Conservation (phyloP, 108 stramenopile species). For the Skeletonema tropicum region DNA sequence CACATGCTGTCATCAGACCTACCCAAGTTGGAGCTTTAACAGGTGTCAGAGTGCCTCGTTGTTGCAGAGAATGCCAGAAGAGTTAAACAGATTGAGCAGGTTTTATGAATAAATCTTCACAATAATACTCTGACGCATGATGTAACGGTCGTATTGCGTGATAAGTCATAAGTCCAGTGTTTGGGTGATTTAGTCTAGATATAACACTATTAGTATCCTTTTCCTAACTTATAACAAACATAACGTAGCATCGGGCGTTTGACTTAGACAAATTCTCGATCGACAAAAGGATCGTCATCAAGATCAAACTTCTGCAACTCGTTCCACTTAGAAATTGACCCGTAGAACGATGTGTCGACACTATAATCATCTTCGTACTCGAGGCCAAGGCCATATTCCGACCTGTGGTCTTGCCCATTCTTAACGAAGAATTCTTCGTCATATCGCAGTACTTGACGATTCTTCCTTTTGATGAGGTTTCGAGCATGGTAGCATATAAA, state of each 20-base stretch:
- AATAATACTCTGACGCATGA: too few relatives aligned
- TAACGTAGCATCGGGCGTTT: not conserved
- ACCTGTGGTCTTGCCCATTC: not conserved
- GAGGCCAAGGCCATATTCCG: constrained; percentile 2
- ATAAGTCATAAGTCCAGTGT: too few relatives aligned
- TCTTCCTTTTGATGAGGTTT: constrained; percentile 2
- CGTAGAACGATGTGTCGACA: constrained; percentile 20
- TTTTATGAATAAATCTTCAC: not conserved
- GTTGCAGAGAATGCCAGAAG: too few relatives aligned
- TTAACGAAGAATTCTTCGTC: constrained; percentile 18
- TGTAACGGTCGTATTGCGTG: too few relatives aligned
- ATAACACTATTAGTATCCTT: too few relatives aligned
- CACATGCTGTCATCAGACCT: too few relatives aligned
- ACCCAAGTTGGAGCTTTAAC: too few relatives aligned
- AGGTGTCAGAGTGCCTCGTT: too few relatives aligned
- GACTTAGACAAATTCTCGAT: not conserved
- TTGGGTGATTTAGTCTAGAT: too few relatives aligned
- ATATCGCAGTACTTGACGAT: not conserved
- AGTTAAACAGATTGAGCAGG: too few relatives aligned
- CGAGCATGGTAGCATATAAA: constrained; percentile 17
- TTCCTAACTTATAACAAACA: not conserved
- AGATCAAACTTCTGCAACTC: not conserved
- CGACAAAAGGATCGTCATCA: not conserved
- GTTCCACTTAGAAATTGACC: constrained; percentile 13
- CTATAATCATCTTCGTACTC: constrained; percentile 28